Evolutionary conservation across 225 moss, liverwort and hornwort genomes (phyloP).

Genomic region (Bryum argenteum): DNA sequence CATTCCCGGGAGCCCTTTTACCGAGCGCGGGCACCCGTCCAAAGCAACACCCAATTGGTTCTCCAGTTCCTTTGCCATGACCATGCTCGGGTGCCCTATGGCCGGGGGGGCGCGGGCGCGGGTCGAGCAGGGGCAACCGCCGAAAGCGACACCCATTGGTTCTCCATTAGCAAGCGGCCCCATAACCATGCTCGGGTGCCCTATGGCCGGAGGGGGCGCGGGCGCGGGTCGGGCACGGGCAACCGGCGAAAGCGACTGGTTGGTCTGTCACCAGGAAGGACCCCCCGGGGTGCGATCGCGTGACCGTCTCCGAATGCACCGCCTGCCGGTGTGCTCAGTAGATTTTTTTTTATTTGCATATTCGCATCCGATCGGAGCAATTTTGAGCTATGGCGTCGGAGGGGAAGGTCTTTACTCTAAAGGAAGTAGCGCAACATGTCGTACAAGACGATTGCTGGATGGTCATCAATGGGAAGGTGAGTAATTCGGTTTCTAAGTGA

Average conservation of each 20-base stretch:
- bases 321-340: background rate
- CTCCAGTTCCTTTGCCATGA: no score
- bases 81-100: background rate
- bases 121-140: no score
- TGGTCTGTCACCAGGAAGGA: background rate
- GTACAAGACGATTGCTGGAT: conserved; percentile 62
- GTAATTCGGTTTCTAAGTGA: background rate
- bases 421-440: conserved; percentile 54
- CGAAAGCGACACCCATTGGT: no score
- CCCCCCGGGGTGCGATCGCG: background rate
- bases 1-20: no score
- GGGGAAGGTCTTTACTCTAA: conserved; percentile 44
- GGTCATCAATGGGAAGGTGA: conserved; percentile 64
- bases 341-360: no score
- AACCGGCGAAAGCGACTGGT: background rate
- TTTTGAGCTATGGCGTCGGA: conserved; percentile 38
- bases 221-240: background rate
- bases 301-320: background rate
- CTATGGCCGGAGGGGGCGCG: background rate
- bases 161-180: no score
- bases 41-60: no score
- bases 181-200: no score
- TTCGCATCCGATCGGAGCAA: no score
- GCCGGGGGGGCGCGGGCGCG: background rate
- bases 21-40: no score